Percentiles rank a stretch among this genome's conserved stretches.
Evolutionary conservation across 2,329 filamentous ascomycete species (phyloP).

Genomic region (Penicillium palitans): DNA sequence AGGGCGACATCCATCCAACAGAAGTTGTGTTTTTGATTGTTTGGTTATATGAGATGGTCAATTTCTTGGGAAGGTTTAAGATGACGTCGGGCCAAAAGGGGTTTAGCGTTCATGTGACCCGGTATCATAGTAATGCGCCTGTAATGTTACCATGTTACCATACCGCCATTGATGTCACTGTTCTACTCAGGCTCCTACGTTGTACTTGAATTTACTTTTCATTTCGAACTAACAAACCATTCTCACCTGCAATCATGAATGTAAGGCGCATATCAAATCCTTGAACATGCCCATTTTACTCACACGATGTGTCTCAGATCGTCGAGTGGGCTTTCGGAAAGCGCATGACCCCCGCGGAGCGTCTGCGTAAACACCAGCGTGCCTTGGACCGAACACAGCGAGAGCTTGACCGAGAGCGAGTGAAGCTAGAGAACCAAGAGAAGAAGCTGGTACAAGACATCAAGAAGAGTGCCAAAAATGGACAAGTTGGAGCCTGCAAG

Average conservation of each 20-base stretch:
- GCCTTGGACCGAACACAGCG: constrained; percentile 96
- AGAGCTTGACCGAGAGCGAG: constrained; percentile 89
- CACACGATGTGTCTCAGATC: constrained; percentile 60
- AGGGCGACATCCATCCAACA: constrained; percentile 19
- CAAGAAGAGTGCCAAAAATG: constrained; percentile 97
- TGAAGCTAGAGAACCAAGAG: constrained; percentile 97
- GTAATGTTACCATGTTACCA: constrained; percentile 10
- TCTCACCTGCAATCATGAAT: constrained; percentile 38
- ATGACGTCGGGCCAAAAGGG: constrained; percentile 26
- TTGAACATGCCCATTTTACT: not conserved
- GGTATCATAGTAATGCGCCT: constrained; percentile 13
- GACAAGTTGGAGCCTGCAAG: constrained; percentile 96
- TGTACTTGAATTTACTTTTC: constrained; percentile 9
- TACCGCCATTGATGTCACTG: constrained; percentile 32
- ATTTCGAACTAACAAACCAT: not conserved
- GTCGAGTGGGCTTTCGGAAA: constrained; percentile 99
- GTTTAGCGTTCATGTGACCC: constrained; percentile 32
- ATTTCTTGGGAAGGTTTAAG: constrained; percentile 19
- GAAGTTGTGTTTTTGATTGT: constrained; percentile 5
- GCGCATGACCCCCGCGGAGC: constrained; percentile 88
- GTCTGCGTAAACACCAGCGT: constrained; percentile 73
- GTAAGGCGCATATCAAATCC: constrained; percentile 28
- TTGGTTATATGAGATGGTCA: constrained; percentile 25
- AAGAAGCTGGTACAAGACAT: constrained; percentile 96
- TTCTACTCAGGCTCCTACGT: constrained; percentile 7